Conservation (phyloP, 352 stramenopile species). For the Pythium rishiriense region DNA sequence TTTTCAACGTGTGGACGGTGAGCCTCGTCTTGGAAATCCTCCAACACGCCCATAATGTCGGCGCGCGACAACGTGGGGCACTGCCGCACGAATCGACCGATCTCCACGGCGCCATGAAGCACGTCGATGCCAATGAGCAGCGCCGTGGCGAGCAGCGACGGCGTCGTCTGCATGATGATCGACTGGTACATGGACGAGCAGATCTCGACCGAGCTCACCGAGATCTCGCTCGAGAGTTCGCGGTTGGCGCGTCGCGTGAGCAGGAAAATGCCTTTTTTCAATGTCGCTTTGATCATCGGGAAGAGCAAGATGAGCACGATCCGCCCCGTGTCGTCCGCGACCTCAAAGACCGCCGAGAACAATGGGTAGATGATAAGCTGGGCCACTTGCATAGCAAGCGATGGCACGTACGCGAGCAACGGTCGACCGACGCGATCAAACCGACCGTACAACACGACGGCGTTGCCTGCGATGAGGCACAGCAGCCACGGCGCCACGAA, state of each 20-base stretch:
- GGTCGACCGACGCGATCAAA: background rate
- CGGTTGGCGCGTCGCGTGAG: background rate
- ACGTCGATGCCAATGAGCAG: conserved; percentile 19
- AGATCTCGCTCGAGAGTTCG: conserved; percentile 1
- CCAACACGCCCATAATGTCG: background rate
- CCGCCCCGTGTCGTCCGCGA: background rate
- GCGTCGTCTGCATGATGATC: conserved; percentile 14
- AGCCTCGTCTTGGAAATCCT: background rate
- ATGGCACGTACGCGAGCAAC: conserved; percentile 15
- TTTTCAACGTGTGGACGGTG: background rate
- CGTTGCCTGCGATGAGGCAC: background rate
- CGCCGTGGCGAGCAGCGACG: background rate
- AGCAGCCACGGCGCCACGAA: background rate
- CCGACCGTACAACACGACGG: conserved; percentile 8
- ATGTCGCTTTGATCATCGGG: conserved; percentile 3
- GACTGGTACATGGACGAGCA: conserved; percentile 20
- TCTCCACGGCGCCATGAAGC: background rate
- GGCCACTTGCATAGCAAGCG: conserved; percentile 9
- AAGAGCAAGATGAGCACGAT: conserved; percentile 15
- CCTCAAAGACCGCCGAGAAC: conserved; percentile 14
- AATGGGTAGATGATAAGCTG: conserved; percentile 23
- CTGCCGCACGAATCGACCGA: background rate
- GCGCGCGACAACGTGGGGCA: background rate
- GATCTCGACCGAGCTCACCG: conserved; percentile 14
- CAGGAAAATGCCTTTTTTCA: conserved; percentile 7